Evolutionary conservation across 768 basidiomycete species (phyloP), one percentile per base, ranked within the genome.

Genomic region (Hypsizygus marmoreus): DNA sequence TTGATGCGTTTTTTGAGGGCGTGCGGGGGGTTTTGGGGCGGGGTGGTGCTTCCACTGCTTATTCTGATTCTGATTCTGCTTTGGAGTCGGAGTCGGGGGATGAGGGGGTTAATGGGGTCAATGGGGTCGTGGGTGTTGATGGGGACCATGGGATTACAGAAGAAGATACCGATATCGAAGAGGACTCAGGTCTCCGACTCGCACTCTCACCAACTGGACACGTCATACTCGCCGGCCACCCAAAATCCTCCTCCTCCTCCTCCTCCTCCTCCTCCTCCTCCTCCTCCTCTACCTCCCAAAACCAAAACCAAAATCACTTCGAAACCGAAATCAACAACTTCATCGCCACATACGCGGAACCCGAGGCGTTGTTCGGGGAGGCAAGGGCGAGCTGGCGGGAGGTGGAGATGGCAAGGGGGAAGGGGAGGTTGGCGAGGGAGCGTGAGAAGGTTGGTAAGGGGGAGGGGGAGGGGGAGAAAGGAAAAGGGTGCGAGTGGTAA

Each of bases 381-480:
- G 88, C 85, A 19, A 73, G 64, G 55, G 57, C 48, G 25, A 65
- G 66, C 44, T 91, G 89, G 88, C 64, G 65, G n/a, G 69, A 72
- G 28, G 88, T 92, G 2, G 84, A 91, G 20, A 53, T 70, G 47
- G 82, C 82, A 25, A 68, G 90, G 50, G 89, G 90, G 11, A 91
- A 88, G 60, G 90, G 90, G 2, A 70, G 90, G 54, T 58, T 92
- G 36, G 72, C 72, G 30, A 74, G 86, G 55, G 88, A 90, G 68
- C 81, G 67, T 60, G 70, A 62, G 47, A 79, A 73, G 51, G 55
- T n/a, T n/a, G n/a, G n/a, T n/a, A n/a, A n/a, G n/a, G n/a, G n/a
- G n/a, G n/a, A 32, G 30, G 30, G n/a, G n/a, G n/a, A n/a, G n/a
- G n/a, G n/a, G n/a, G n/a, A n/a, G n/a, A n/a, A n/a, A n/a, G n/a